phyloP scores from a whole-genome alignment of 345 rosid genomes.

The Pistacia atlantica region DNA sequence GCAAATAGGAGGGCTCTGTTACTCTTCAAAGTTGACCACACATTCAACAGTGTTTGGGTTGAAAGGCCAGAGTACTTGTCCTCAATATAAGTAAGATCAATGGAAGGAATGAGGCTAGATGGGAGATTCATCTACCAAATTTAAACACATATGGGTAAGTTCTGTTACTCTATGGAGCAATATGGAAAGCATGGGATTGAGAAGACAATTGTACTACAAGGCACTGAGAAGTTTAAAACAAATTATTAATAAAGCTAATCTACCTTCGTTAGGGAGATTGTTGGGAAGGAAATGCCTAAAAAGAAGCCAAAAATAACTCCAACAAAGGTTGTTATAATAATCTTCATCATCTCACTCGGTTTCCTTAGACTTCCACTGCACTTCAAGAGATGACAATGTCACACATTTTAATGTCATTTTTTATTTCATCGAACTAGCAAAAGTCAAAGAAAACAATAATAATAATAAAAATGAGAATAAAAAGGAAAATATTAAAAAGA shows the following conservation, averaged over 20 bases:
- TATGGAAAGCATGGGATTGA: conserved; percentile 12
- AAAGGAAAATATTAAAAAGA: not conserved
- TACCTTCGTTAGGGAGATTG: conserved; percentile 79
- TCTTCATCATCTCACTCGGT: conserved; percentile 73
- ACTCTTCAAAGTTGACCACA: conserved; percentile 67
- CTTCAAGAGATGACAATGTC: conserved; percentile 14
- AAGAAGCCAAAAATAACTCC: conserved; percentile 83
- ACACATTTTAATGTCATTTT: not conserved
- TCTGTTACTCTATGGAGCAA: conserved; percentile 7
- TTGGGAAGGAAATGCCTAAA: conserved; percentile 78
- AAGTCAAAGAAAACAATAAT: not conserved
- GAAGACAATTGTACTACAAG: not conserved
- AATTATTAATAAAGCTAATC: not conserved
- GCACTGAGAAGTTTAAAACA: conserved; percentile 2
- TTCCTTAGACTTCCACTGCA: conserved; percentile 57
- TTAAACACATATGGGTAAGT: conserved; percentile 19
- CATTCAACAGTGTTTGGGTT: conserved; percentile 57
- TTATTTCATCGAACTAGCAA: not conserved
- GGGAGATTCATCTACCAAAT: conserved; percentile 80
- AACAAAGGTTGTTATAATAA: conserved; percentile 61
- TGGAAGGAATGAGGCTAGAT: conserved; percentile 73
- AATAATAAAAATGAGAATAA: not conserved
- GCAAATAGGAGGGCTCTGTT: conserved; percentile 31
- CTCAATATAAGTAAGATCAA: conserved; percentile 77
- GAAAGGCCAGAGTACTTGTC: conserved; percentile 87